These are phyloP conservation scores for Ceratobasidium papillatum DNA, from an alignment of 1,284 basidiomycete species.

Conservation along the genomic window DNA sequence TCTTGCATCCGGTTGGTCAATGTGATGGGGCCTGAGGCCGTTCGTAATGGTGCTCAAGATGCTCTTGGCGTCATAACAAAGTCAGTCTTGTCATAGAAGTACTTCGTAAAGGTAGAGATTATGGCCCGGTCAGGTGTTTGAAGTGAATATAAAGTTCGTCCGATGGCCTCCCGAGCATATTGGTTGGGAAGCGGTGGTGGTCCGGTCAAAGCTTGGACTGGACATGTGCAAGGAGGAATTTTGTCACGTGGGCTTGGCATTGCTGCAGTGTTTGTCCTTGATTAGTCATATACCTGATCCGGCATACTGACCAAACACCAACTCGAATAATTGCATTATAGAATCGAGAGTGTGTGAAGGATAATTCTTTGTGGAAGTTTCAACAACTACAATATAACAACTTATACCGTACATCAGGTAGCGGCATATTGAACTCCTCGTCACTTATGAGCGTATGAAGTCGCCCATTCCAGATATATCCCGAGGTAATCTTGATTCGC, in stretches of 20 bases:
- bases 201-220: constrained; percentile 11
- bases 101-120: not conserved
- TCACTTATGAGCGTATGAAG: no score
- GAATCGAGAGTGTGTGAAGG: no score
- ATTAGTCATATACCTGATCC: no score
- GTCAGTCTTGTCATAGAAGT: not conserved
- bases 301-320: not conserved
- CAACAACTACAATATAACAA: no score
- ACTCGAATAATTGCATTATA: no score
- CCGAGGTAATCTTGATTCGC: no score
- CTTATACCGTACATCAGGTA: no score
- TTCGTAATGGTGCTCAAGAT: not conserved
- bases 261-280: not conserved
- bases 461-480: no score
- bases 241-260: constrained; percentile 36
- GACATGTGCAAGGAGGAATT: constrained; percentile 1
- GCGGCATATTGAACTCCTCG: no score
- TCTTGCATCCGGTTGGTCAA: not conserved
- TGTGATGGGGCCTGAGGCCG: not conserved
- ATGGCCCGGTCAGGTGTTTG: not conserved
- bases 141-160: not conserved
- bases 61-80: not conserved
- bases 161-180: constrained; percentile 11
- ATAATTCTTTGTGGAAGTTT: no score
- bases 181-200: not conserved